These are phyloP conservation scores for Kockiozyma suomiensis DNA, from an alignment of 805 yeast species.

Conservation along the genomic window DNA sequence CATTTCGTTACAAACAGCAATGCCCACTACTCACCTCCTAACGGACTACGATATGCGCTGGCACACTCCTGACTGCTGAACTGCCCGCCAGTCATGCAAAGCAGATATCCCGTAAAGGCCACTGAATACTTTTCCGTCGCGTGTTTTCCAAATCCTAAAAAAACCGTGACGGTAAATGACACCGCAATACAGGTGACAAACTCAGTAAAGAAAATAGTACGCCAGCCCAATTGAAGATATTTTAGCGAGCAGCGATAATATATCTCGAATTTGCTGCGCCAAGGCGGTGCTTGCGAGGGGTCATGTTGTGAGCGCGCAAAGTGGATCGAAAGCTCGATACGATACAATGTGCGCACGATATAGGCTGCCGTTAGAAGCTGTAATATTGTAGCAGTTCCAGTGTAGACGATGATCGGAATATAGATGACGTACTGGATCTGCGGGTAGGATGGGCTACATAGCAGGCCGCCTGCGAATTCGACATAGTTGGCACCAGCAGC, in stretches of 20 bases:
- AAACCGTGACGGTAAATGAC: conserved; percentile 2
- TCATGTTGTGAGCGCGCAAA: conserved; percentile 3
- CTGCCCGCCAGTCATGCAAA: conserved; percentile 2
- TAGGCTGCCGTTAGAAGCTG: conserved; percentile 18
- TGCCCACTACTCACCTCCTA: conserved; percentile 12
- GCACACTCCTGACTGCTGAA: neutral
- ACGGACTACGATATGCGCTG: neutral
- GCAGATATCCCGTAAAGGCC: conserved; percentile 5
- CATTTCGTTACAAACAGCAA: too few species aligned
- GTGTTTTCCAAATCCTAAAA: neutral
- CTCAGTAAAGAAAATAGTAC: conserved; percentile 15
- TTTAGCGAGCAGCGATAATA: conserved; percentile 6
- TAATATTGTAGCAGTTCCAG: conserved; percentile 16
- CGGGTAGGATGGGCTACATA: conserved; percentile 24
- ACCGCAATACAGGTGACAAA: conserved; percentile 17
- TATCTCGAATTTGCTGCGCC: conserved; percentile 3
- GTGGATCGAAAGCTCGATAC: conserved; percentile 12
- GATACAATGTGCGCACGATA: conserved; percentile 15
- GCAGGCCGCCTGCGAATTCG: conserved; percentile 13
- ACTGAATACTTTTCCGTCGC: neutral
- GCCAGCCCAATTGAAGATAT: conserved; percentile 10
- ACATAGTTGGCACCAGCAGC: conserved; percentile 19
- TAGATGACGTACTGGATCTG: conserved; percentile 11
- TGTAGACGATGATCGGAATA: conserved; percentile 24
- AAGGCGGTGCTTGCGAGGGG: neutral